Evolutionary conservation across 371 early-diverging fungal genomes (phyloP).

Genomic region (Mortierella sp.): DNA sequence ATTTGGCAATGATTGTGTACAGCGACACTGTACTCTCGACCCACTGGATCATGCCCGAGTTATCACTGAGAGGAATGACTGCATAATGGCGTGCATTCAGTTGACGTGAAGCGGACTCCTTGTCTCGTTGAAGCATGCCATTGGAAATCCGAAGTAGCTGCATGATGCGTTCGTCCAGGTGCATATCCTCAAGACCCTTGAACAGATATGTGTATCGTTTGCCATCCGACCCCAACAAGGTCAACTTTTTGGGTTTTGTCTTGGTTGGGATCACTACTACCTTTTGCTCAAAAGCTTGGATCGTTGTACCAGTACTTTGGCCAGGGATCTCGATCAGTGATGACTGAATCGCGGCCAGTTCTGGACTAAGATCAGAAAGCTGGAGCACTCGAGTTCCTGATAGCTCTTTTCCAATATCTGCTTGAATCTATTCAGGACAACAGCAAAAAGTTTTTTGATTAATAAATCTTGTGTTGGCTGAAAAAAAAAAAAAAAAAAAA

Average conservation of each 20-base stretch:
- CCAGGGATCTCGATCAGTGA: conserved; percentile 74
- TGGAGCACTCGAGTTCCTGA: conserved; percentile 66
- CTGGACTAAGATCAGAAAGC: conserved; percentile 72
- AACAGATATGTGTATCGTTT: conserved; percentile 80
- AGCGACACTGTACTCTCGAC: conserved; percentile 86
- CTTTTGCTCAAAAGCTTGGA: conserved; percentile 68
- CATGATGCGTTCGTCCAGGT: conserved; percentile 92
- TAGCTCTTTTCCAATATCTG: conserved; percentile 67
- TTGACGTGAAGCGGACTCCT: conserved; percentile 55
- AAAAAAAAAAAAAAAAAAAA: neutral
- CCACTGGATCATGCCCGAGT: conserved; percentile 98
- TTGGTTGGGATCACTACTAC: conserved; percentile 83
- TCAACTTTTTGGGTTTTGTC: conserved; percentile 91
- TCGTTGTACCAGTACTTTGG: conserved; percentile 39
- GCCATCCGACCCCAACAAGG: conserved; percentile 80
- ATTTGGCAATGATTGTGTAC: conserved; percentile 63
- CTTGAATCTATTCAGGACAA: conserved; percentile 55
- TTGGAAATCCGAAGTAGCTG: conserved; percentile 83
- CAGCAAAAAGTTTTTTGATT: too few species aligned
- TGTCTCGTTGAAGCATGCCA: conserved; percentile 70
- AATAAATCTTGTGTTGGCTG: too few species aligned
- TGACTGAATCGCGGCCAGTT: conserved; percentile 58
- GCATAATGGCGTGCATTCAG: conserved; percentile 85
- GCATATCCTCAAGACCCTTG: conserved; percentile 92
- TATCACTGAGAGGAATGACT: conserved; percentile 94